Evolutionary conservation across 208 protist species (phyloP), one percentile per base, ranked within the genome.

Genomic region (Acanthamoeba culbertsoni): DNA sequence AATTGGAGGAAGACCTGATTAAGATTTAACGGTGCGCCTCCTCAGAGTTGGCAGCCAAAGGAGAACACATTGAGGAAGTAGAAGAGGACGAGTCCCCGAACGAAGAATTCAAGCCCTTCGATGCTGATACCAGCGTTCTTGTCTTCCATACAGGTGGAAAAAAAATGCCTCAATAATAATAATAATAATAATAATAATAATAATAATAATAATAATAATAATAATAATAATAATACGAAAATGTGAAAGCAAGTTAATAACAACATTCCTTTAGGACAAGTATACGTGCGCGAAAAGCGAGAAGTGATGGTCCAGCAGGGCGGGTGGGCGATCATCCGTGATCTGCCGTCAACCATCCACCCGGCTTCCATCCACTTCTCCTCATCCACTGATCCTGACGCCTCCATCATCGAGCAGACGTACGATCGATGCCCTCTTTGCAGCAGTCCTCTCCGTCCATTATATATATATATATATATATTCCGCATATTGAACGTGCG

Each of bases 331-430:
- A 0, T 55, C 28, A 84, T 84, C 45, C 73, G 43, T 31, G 43
- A 84, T 18, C 31, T 84, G 73, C 73, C 73, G 5, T 46, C n/a
- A 14, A 55, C 73, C 73, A 55, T 84, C 42, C 73, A 55, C 10
- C 73, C 73, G 6, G 26, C 73, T 18, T 84, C 73, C 6, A 37
- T 84, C 43, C 31, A 84, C 73, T 84, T 84, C 43, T n/a, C 8
- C 37, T 84, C 73, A 4, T 37, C 31, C 73, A 55, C 73, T n/a
- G 73, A 84, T 33, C 33, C 73, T 0, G 73, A 46, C 8, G 73
- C 73, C 26, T 84, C 73, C 42, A 84, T 84, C 73, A 18, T 84
- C 45, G 73, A 84, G 26, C 73, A 84, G 14, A 84, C 73, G 73
- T 84, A 84, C 71, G 42, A 10, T n/a, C 59, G 12, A 37, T 7